phyloP scores from a whole-genome alignment of 129 eudicot species.

The sunflower (Helianthus annuus) region DNA sequence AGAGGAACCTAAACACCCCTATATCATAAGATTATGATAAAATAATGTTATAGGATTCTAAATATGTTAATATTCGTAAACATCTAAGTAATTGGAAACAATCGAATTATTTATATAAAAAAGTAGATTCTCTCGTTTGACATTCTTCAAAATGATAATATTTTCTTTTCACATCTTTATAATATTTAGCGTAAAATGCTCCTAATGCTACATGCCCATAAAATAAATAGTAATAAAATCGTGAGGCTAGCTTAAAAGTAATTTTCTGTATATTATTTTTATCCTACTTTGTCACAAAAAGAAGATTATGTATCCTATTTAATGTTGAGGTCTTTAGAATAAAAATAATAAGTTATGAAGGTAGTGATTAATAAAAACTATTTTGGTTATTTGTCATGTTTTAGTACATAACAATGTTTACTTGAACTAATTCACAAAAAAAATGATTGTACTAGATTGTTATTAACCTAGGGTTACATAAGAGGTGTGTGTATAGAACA shows the following conservation, averaged over 20 bases:
- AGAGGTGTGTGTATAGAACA: no score
- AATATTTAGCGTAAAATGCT: constrained; percentile 28
- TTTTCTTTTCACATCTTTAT: constrained; percentile 4
- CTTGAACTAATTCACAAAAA: no score
- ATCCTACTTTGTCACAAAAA: no score
- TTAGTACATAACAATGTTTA: no score
- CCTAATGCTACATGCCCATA: constrained; percentile 5
- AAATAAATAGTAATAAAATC: not conserved
- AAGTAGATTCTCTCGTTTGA: constrained; percentile 21
- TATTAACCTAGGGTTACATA: no score
- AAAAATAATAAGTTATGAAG: no score
- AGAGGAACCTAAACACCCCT: not conserved
- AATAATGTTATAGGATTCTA: constrained; percentile 5
- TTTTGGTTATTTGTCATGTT: no score
- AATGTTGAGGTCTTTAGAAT: no score
- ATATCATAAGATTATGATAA: not conserved
- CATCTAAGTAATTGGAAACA: constrained; percentile 11
- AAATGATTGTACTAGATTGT: no score
- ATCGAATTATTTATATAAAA: not conserved
- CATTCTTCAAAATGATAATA: not conserved
- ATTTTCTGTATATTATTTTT: not conserved
- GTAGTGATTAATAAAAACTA: no score
- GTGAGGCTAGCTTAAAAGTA: no score
- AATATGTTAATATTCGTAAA: not conserved
- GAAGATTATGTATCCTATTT: no score